Base-by-base conservation (phyloP, 2,329 filamentous ascomycete species). In the Phaeosphaeria sp. region DNA sequence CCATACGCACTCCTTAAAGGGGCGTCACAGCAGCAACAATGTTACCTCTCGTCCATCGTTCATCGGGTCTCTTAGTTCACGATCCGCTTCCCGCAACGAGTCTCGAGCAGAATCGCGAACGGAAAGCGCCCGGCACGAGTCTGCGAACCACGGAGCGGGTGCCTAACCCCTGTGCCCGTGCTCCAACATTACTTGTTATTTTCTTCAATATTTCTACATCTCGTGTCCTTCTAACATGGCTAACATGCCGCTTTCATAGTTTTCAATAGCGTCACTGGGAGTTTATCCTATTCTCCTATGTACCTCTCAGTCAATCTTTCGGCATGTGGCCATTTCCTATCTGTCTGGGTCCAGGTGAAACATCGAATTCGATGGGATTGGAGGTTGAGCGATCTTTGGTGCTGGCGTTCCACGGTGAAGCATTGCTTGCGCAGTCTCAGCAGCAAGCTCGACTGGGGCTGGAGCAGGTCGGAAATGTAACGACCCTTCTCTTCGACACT, bases 31-130 rank as follows among this genome's bases (percentile, higher is more conserved):
- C 56, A 72, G 61, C 51, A 64, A 66, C 49, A 64, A 54, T 22
- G 49, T 59, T 36, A 64, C 56, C 39, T 71, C 71, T 27, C 65
- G 68, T 10, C 66, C 69, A 20, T 75, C 73, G 1, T 56, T 74
- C 33, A 71, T 72, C 20, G 66, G 71, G 33, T 74, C 73, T 11
- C 62, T 76, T 51, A 72, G 67, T 58, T 76, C 73, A n/a, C 68
- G 72, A 21, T 71, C 73, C 7, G 60, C 66, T 56, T 47, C 46
- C 5, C 46, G 46, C 46, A 47, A 47, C 13, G 46, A 47, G 18
- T 30, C 46, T 10, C 59, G 60, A n/a, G 56, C 58, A 9, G 67
- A 72, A 49, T 63, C 60, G 1, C 54, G 60, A 3, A 67, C 72
- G 36, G 67, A 68, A 27, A 64, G 68, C 23, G 58, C 61, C 50